These are phyloP conservation scores for Dactylellina leptospora DNA, from an alignment of 2,329 filamentous ascomycete genomes.

Conservation along the genomic window DNA sequence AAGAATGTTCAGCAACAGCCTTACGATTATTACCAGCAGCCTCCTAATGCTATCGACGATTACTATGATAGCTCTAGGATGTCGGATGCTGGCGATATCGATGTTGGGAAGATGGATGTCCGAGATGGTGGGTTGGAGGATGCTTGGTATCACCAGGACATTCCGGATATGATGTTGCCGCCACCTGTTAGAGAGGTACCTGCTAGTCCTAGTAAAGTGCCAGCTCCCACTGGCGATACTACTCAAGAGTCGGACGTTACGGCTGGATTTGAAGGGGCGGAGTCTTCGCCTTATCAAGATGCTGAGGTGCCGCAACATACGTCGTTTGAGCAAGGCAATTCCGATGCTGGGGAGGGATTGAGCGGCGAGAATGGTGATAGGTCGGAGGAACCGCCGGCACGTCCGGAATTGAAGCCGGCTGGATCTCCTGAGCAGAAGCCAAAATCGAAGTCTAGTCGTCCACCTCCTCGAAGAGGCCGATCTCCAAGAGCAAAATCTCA, in stretches of 20 bases:
- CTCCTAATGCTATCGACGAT: conserved; percentile 21
- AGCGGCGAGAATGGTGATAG: not conserved
- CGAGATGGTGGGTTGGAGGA: conserved; percentile 36
- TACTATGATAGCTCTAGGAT: conserved; percentile 26
- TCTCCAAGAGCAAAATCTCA: not conserved
- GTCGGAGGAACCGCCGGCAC: not conserved
- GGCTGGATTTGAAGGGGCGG: not conserved
- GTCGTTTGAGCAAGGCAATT: not conserved
- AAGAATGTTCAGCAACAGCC: conserved; percentile 24
- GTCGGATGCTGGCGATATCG: conserved; percentile 47
- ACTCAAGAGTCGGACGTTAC: not conserved
- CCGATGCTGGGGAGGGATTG: no score
- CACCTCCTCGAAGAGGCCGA: conserved; percentile 1
- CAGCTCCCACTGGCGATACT: not conserved
- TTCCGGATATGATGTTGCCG: conserved; percentile 36
- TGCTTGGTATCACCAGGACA: conserved; percentile 30
- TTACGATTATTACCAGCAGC: conserved; percentile 30
- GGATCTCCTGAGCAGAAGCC: conserved; percentile 2
- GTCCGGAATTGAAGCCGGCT: not conserved
- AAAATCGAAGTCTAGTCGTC: not conserved
- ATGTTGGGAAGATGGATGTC: conserved; percentile 30
- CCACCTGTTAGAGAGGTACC: conserved; percentile 39
- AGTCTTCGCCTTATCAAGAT: conserved; percentile 30
- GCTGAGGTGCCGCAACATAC: conserved; percentile 19
- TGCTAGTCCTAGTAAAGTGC: conserved; percentile 41